Evolutionary conservation across 2,329 filamentous ascomycete genomes (phyloP).

Genomic region (Trichoderma guizhouense): DNA sequence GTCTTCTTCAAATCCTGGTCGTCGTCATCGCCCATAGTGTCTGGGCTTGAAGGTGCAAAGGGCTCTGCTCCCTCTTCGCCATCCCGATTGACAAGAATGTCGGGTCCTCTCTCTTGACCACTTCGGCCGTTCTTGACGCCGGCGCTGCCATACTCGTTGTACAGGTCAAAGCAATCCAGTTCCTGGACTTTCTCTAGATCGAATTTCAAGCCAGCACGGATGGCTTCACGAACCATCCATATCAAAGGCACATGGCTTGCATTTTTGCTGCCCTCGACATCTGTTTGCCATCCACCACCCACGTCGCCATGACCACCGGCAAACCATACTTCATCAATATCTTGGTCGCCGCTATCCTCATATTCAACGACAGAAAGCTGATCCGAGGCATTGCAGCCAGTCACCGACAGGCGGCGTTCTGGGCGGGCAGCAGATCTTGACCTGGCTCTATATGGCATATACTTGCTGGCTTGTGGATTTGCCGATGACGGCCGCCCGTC

Average conservation of each 20-base stretch:
- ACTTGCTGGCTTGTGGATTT: slow-evolving; percentile 19
- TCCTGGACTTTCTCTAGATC: slow-evolving; percentile 65
- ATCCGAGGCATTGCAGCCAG: background rate
- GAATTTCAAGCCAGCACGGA: slow-evolving; percentile 64
- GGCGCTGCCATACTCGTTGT: slow-evolving; percentile 1
- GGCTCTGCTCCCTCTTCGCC: slow-evolving; percentile 17
- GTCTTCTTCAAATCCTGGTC: slow-evolving; percentile 24
- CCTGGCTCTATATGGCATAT: slow-evolving; percentile 42
- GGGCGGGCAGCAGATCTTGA: slow-evolving; percentile 36
- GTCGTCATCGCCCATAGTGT: slow-evolving; percentile 23
- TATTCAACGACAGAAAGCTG: background rate
- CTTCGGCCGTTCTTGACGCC: background rate
- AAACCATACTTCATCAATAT: slow-evolving; percentile 80
- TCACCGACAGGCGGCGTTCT: background rate
- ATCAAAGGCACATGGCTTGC: slow-evolving; percentile 66
- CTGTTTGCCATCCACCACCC: slow-evolving; percentile 69
- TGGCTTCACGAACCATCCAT: slow-evolving; percentile 64
- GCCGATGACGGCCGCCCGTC: slow-evolving; percentile 12
- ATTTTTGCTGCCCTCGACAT: slow-evolving; percentile 53
- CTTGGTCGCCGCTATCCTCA: slow-evolving; percentile 50
- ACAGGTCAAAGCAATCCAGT: slow-evolving; percentile 52
- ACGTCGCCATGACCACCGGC: slow-evolving; percentile 75
- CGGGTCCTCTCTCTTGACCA: slow-evolving; percentile 18
- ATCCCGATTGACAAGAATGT: slow-evolving; percentile 24
- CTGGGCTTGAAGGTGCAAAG: slow-evolving; percentile 22